These are phyloP conservation scores for Penicillium hesseltinei DNA, from an alignment of 2,329 filamentous ascomycete genomes.

Conservation along the genomic window DNA sequence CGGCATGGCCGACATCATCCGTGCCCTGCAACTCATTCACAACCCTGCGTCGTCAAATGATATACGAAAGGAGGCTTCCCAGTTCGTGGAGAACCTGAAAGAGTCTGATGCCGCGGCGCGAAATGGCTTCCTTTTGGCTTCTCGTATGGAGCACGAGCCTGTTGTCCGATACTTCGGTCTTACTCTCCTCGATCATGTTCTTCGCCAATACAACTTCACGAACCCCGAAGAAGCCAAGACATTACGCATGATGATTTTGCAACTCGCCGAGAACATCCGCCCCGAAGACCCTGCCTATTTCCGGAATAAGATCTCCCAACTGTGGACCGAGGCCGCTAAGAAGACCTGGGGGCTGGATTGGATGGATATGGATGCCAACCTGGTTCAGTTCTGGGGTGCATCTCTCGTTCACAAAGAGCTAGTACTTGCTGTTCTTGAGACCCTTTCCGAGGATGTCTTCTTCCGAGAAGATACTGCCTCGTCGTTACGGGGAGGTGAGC, in stretches of 20 bases:
- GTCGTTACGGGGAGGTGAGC: slow-evolving; percentile 73
- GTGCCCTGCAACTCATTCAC: slow-evolving; percentile 86
- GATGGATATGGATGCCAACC: slow-evolving; percentile 86
- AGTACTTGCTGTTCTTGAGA: slow-evolving; percentile 84
- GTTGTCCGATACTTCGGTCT: slow-evolving; percentile 92
- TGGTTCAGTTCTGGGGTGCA: slow-evolving; percentile 74
- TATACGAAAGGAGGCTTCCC: slow-evolving; percentile 75
- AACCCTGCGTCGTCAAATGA: slow-evolving; percentile 76
- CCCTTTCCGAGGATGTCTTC: slow-evolving; percentile 90
- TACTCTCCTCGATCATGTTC: slow-evolving; percentile 83
- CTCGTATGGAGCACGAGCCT: slow-evolving; percentile 69
- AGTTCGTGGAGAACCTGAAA: slow-evolving; percentile 85
- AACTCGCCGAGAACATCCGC: slow-evolving; percentile 70
- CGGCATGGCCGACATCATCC: slow-evolving; percentile 60
- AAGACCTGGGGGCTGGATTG: slow-evolving; percentile 89
- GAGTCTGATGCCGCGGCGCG: slow-evolving; percentile 73
- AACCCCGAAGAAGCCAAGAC: slow-evolving; percentile 64
- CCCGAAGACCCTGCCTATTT: slow-evolving; percentile 76
- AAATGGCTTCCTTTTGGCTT: slow-evolving; percentile 80
- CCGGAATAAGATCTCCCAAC: slow-evolving; percentile 86
- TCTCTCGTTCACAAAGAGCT: slow-evolving; percentile 72
- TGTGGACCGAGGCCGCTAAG: slow-evolving; percentile 95
- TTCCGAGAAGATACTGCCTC: slow-evolving; percentile 85
- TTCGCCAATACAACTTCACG: slow-evolving; percentile 79
- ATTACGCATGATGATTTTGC: slow-evolving; percentile 73